Percentiles rank a stretch among this genome's conserved stretches.
phyloP scores from a whole-genome alignment of 164 flowering plant species.

The Chloranthus sessilifolius region DNA sequence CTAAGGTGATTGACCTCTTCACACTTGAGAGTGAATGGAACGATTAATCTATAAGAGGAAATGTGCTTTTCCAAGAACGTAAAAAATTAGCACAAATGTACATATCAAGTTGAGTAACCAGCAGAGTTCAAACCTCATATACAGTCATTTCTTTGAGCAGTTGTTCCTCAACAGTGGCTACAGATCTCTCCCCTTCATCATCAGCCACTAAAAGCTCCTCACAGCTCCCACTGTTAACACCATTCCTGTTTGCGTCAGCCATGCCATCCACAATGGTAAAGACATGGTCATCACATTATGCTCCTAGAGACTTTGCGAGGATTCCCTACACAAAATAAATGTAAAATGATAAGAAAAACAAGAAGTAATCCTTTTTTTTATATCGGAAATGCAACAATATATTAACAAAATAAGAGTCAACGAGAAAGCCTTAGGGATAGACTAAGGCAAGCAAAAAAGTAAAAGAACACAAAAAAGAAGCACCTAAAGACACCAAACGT shows the following conservation, averaged over 20 bases:
- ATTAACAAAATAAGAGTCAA: no score
- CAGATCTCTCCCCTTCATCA: slow-evolving; percentile 76
- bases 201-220: slow-evolving; percentile 76
- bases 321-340: slow-evolving; percentile 53
- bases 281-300: slow-evolving; percentile 44
- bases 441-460: no score
- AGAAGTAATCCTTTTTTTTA: no score
- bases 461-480: no score
- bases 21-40: no score
- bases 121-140: slow-evolving; percentile 58
- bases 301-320: slow-evolving; percentile 51
- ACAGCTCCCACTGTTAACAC: slow-evolving; percentile 32
- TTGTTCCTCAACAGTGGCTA: slow-evolving; percentile 86
- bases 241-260: slow-evolving; percentile 50
- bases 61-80: background rate
- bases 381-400: no score
- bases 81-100: background rate
- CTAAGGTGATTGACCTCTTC: no score
- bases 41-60: no score
- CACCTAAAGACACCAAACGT: no score
- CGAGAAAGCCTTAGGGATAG: no score
- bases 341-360: no score
- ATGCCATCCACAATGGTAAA: slow-evolving; percentile 66
- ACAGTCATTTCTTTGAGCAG: slow-evolving; percentile 90
- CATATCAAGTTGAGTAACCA: background rate